phyloP scores from a whole-genome alignment of 208 protist species.

The Crithidia acanthocephali region DNA sequence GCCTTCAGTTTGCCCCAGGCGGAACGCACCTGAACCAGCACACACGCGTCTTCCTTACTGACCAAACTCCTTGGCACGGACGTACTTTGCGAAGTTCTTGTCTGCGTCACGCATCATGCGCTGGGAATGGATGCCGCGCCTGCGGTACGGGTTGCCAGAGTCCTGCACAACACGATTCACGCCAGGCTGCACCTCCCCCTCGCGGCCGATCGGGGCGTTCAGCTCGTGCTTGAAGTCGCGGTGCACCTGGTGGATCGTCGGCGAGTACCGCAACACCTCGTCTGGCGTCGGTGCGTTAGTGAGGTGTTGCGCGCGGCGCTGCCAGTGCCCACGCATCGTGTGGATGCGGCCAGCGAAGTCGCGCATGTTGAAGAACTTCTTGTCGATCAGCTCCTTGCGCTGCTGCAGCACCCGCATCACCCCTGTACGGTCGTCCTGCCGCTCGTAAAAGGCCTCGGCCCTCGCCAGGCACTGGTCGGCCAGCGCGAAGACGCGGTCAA shows the following conservation, averaged over 20 bases:
- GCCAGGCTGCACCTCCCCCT: conserved; percentile 82
- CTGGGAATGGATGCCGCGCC: conserved; percentile 41
- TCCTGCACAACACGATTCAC: conserved; percentile 82
- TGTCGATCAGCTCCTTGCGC: conserved; percentile 86
- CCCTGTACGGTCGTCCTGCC: conserved; percentile 42
- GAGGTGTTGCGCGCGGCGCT: conserved; percentile 67
- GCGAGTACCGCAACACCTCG: conserved; percentile 86
- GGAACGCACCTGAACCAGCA: no score
- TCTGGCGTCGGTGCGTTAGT: conserved; percentile 89
- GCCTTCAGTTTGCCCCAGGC: no score
- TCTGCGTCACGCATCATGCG: conserved; percentile 80
- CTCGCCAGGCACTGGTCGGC: conserved; percentile 80
- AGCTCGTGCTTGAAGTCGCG: conserved; percentile 90
- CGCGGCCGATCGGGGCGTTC: conserved; percentile 84
- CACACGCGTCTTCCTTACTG: background rate
- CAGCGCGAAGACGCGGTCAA: conserved; percentile 86
- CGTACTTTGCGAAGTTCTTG: conserved; percentile 84
- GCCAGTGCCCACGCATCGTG: conserved; percentile 91
- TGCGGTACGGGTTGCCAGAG: conserved; percentile 85
- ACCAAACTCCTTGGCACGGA: conserved; percentile 55
- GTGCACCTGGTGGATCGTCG: conserved; percentile 91
- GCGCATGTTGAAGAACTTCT: conserved; percentile 92
- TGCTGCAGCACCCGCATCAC: conserved; percentile 79
- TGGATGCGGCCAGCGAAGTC: conserved; percentile 90
- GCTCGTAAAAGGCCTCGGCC: conserved; percentile 68